Conservation (phyloP, 768 basidiomycete genomes). For the Hemileccinum impolitum region DNA sequence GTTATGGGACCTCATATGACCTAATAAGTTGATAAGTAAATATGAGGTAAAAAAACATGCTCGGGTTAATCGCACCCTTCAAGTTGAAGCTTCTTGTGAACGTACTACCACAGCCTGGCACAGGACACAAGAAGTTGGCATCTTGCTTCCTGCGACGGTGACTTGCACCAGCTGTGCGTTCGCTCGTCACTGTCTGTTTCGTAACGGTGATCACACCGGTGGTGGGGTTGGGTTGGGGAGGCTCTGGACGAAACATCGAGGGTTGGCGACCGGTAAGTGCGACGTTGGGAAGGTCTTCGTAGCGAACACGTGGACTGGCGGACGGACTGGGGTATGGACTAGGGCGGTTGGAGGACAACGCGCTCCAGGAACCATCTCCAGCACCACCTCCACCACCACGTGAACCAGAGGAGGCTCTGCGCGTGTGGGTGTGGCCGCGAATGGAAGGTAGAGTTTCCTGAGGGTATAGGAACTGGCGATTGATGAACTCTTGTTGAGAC, state of each 20-base stretch:
- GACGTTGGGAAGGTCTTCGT: slow-evolving; percentile 46
- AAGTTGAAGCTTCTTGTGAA: slow-evolving; percentile 93
- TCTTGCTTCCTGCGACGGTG: slow-evolving; percentile 84
- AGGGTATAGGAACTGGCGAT: slow-evolving; percentile 42
- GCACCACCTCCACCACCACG: slow-evolving; percentile 24
- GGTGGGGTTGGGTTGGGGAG: slow-evolving; percentile 3
- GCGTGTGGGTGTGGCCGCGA: slow-evolving; percentile 42
- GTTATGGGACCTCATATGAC: slow-evolving; percentile 93
- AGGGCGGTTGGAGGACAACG: slow-evolving; percentile 38
- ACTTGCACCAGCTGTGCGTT: slow-evolving; percentile 84
- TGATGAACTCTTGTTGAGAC: slow-evolving; percentile 43
- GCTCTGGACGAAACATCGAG: slow-evolving; percentile 24
- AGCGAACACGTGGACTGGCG: slow-evolving; percentile 55
- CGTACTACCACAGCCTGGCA: slow-evolving; percentile 80
- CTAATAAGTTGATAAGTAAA: slow-evolving; percentile 34
- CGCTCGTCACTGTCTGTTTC: slow-evolving; percentile 87
- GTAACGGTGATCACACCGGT: slow-evolving; percentile 33
- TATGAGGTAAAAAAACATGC: slow-evolving; percentile 9
- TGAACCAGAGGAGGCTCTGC: slow-evolving; percentile 42
- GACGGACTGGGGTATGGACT: slow-evolving; percentile 70
- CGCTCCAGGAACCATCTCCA: slow-evolving; percentile 30
- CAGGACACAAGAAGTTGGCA: slow-evolving; percentile 80
- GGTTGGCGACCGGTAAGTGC: slow-evolving; percentile 21
- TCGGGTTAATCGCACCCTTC: slow-evolving; percentile 54
- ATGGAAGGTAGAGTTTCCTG: slow-evolving; percentile 35